A percentile compares a stretch with the other conserved stretches of the same genome.
Conservation (phyloP, 345 rosid species). For the Clausena lansium region DNA sequence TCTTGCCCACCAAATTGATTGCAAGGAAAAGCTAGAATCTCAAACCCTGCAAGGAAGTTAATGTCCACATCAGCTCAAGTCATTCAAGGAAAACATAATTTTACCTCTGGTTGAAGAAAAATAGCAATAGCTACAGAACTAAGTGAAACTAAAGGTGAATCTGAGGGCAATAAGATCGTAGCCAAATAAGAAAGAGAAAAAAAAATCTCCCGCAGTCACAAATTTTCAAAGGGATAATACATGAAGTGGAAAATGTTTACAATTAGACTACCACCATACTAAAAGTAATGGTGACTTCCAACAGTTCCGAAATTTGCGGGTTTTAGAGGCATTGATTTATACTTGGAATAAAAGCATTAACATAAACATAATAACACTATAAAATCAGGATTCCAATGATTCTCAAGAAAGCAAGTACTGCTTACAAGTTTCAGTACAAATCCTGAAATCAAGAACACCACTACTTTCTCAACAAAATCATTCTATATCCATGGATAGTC, state of each 20-base stretch:
- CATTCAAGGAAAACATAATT: not conserved
- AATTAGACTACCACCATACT: not conserved
- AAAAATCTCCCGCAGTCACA: not conserved
- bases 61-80: not conserved
- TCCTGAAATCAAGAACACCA: not conserved
- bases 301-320: not conserved
- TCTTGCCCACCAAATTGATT: constrained; percentile 91
- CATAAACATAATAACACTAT: not conserved
- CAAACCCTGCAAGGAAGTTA: constrained; percentile 54
- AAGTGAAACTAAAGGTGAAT: not conserved
- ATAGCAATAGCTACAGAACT: not conserved
- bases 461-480: not conserved
- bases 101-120: not conserved
- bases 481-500: too few species aligned
- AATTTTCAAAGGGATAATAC: not conserved
- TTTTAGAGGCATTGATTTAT: not conserved
- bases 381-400: not conserved
- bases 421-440: not conserved
- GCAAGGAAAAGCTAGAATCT: constrained; percentile 92
- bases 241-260: not conserved
- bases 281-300: not conserved
- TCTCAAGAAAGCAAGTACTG: not conserved
- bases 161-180: not conserved
- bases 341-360: not conserved
- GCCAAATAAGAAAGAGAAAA: not conserved